Percentiles rank a stretch among this genome's conserved stretches.
These are phyloP conservation scores for Penicillium janthinellum DNA, from an alignment of 2,329 filamentous ascomycete species.

Conservation along the genomic window DNA sequence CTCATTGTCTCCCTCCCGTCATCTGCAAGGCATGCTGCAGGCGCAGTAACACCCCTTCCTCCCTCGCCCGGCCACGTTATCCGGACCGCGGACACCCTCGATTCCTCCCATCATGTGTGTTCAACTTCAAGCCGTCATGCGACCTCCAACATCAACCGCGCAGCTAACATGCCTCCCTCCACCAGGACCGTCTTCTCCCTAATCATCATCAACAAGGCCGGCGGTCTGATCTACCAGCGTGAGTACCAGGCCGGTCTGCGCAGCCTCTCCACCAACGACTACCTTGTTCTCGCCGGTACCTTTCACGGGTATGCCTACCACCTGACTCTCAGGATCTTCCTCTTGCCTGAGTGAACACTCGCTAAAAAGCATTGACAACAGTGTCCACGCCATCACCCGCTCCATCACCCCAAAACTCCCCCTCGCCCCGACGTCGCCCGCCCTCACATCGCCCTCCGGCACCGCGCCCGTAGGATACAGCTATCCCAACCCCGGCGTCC, in stretches of 20 bases:
- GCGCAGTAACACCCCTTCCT: constrained; percentile 12
- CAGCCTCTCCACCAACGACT: constrained; percentile 92
- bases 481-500: constrained; percentile 35
- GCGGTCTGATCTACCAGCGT: constrained; percentile 92
- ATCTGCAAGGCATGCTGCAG: constrained; percentile 11
- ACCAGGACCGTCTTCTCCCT: constrained; percentile 91
- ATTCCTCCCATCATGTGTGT: constrained; percentile 25
- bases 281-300: constrained; percentile 92
- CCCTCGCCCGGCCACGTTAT: constrained; percentile 13
- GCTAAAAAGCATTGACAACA: constrained; percentile 24
- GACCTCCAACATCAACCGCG: background rate
- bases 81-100: constrained; percentile 3
- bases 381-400: constrained; percentile 66
- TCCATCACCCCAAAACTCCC: constrained; percentile 52
- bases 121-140: background rate
- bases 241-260: constrained; percentile 86
- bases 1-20: background rate
- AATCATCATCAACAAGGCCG: constrained; percentile 98
- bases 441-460: constrained; percentile 24
- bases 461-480: constrained; percentile 28
- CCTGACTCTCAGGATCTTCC: no score
- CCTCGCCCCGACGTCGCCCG: constrained; percentile 35
- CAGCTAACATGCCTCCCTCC: constrained; percentile 9
- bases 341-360: background rate
- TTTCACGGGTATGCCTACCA: constrained; percentile 74